Percentiles rank a stretch among this genome's conserved stretches.
These are phyloP conservation scores for Chlamydomonas asymmetrica DNA, from an alignment of 139 green algal species.

Conservation along the genomic window DNA sequence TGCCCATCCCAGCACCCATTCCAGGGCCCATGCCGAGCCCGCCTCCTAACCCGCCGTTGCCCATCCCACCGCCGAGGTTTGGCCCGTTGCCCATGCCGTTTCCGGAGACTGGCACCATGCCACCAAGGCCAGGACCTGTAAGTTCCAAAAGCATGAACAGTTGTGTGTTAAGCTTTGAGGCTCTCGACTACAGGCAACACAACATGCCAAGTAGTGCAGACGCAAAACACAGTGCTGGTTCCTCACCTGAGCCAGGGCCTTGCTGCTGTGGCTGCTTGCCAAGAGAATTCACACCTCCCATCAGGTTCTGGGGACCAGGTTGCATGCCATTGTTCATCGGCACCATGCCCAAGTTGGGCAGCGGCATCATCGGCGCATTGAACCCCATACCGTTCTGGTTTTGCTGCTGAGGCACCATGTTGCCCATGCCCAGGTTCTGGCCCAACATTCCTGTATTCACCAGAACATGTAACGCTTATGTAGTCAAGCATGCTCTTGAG, in stretches of 20 bases:
- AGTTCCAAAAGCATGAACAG: conserved; percentile 12
- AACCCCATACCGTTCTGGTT: conserved; percentile 9
- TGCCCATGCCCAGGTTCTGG: conserved; percentile 2
- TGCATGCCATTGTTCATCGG: not conserved
- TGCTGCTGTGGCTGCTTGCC: not conserved
- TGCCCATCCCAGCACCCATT: not conserved
- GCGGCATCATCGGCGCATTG: conserved; percentile 16
- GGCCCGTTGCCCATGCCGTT: conserved; percentile 5
- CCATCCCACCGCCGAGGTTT: not conserved
- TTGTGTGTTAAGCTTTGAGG: not conserved
- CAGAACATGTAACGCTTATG: too few relatives aligned
- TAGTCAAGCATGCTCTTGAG: too few relatives aligned
- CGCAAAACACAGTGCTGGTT: too few relatives aligned
- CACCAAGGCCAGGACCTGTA: conserved; percentile 15
- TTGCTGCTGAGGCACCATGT: conserved; percentile 24
- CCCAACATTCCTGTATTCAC: too few relatives aligned
- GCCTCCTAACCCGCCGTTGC: not conserved
- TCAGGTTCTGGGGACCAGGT: too few relatives aligned
- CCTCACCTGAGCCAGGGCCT: too few relatives aligned
- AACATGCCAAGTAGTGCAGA: too few relatives aligned
- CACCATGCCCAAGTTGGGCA: too few relatives aligned
- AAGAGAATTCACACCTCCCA: too few relatives aligned
- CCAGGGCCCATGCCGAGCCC: not conserved
- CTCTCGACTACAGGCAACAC: not conserved
- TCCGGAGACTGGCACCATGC: conserved; percentile 14